Conservation (phyloP, 805 yeast genomes). For the Jamesozyma jinghongensis region DNA sequence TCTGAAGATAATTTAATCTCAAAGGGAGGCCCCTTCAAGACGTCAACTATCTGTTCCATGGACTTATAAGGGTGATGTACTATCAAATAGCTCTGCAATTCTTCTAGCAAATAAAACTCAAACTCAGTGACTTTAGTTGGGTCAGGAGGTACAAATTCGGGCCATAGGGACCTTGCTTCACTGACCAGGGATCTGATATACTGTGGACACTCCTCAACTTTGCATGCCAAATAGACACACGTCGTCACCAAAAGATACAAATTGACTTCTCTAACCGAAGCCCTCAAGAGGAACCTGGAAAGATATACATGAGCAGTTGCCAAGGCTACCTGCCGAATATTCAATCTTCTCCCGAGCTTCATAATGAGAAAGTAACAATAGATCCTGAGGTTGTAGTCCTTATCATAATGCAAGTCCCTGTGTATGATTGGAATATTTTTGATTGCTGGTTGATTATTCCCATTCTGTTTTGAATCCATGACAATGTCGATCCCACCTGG, state of each 20-base stretch:
- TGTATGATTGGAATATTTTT: conserved; percentile 34
- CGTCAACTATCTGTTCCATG: conserved; percentile 42
- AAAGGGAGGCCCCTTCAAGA: conserved; percentile 30
- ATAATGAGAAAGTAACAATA: conserved; percentile 69
- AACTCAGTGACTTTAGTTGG: conserved; percentile 88
- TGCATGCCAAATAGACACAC: conserved; percentile 81
- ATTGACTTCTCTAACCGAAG: conserved; percentile 72
- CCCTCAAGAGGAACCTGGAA: conserved; percentile 65
- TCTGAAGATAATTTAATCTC: conserved; percentile 38
- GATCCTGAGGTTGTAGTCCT: conserved; percentile 59
- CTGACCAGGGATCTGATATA: conserved; percentile 75
- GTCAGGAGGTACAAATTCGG: conserved; percentile 88
- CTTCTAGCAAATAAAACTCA: conserved; percentile 89
- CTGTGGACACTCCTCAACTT: conserved; percentile 91
- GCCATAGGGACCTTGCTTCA: conserved; percentile 89
- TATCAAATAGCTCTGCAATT: conserved; percentile 62
- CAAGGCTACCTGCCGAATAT: conserved; percentile 70
- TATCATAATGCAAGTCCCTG: conserved; percentile 34
- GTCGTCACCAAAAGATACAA: conserved; percentile 74
- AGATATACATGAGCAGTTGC: conserved; percentile 85
- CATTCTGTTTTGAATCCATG: conserved; percentile 24
- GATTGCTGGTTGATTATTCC: conserved; percentile 23
- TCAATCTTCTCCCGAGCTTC: conserved; percentile 69
- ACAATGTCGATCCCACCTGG: conserved; percentile 29
- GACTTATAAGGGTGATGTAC: conserved; percentile 70